Evolutionary conservation across 805 yeast species (phyloP).

Genomic region (Kuraishia borneana): DNA sequence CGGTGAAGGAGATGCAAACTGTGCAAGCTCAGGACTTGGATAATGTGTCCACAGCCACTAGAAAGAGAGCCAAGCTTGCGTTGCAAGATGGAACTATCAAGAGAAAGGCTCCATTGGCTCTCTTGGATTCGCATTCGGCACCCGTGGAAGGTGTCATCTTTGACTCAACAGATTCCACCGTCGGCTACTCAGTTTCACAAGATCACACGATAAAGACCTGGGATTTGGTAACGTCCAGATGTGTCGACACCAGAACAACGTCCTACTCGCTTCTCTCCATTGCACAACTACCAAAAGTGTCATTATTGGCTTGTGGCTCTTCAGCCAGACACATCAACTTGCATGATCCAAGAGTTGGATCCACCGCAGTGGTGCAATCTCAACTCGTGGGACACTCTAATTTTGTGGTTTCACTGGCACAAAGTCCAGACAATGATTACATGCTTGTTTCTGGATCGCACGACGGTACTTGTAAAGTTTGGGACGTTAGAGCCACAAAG

Average conservation of each 20-base stretch:
- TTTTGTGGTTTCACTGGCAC: constrained; percentile 72
- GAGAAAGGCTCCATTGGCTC: constrained; percentile 72
- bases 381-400: constrained; percentile 86
- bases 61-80: constrained; percentile 79
- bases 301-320: constrained; percentile 84
- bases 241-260: constrained; percentile 82
- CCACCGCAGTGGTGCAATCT: constrained; percentile 42
- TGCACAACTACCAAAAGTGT: constrained; percentile 51
- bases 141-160: constrained; percentile 83
- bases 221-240: constrained; percentile 82
- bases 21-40: constrained; percentile 29
- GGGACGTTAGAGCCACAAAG: constrained; percentile 88
- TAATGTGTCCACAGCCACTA: constrained; percentile 64
- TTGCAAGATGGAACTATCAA: constrained; percentile 63
- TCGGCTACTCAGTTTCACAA: constrained; percentile 89
- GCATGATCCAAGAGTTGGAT: constrained; percentile 75
- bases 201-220: constrained; percentile 94
- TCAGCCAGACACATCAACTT: constrained; percentile 94
- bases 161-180: constrained; percentile 62
- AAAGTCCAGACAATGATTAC: constrained; percentile 68
- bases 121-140: constrained; percentile 70
- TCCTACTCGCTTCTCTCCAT: constrained; percentile 76
- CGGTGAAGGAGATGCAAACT: constrained; percentile 68
- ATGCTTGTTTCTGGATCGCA: constrained; percentile 89
- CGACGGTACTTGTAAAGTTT: constrained; percentile 88